Evolutionary conservation across 306 rosid genomes (phyloP), one percentile per base, ranked within the genome.

Genomic region (Benincasa hispida): DNA sequence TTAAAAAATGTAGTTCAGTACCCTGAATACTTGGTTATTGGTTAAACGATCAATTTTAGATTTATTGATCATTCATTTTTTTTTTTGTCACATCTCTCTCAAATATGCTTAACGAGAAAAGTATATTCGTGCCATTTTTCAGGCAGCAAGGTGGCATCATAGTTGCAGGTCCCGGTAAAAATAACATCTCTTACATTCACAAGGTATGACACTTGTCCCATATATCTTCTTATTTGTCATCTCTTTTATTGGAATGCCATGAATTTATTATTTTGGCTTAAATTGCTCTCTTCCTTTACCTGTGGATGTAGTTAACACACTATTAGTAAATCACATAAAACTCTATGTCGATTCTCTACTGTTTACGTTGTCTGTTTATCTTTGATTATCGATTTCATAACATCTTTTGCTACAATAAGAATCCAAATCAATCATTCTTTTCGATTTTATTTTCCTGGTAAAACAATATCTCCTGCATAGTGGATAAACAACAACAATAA

Each of bases 71-170:
- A 4, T 11, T 37, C 27, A 22, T 69, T 69, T 69, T 7, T 53
- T 34, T 55, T 37, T 54, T n/a, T n/a, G n/a, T n/a, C 47, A 12
- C 50, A 35, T 18, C 61, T 51, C 19, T 34, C 28, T 28, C 30
- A 35, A 28, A 10, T n/a, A 6, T 14, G 10, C 32, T 54, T 54
- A 11, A 18, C 28, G 19, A 54, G 63, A 54, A 32, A 72, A 53
- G 34, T 55, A 30, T 55, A 78, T 34, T 28, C 76, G 80, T 47
- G 42, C 19, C 50, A 50, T 67, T 69, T 81, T 76, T 81, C 89
- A 93, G 98, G 98, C 86, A 90, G 81, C 96, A 93, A 83, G 97
- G 98, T 73, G 98, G 98, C 77, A 87, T 90, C 61, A 76, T 93
- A 84, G 97, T 93, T 78, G 96, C 97, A 74, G 98, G 98, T 79